phyloP scores from a whole-genome alignment of 345 rosid species.

The Citrus glauca region DNA sequence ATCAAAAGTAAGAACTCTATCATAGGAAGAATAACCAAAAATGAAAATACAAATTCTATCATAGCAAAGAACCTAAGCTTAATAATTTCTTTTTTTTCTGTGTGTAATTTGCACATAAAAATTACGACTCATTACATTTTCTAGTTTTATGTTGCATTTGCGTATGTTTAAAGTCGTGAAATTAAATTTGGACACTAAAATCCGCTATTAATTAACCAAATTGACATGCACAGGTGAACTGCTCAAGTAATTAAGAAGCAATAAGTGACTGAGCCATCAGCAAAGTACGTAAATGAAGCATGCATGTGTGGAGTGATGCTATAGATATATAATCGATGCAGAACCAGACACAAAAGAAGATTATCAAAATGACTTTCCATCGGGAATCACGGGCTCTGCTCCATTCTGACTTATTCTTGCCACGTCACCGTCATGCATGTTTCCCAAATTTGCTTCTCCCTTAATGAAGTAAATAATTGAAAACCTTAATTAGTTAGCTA shows the following conservation, averaged over 20 bases:
- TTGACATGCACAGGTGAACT: background rate
- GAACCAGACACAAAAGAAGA: conserved; percentile 20
- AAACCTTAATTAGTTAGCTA: background rate
- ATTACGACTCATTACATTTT: too few species aligned
- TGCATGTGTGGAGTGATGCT: conserved; percentile 21
- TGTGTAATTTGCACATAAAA: too few species aligned
- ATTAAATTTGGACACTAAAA: background rate
- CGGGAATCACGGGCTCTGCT: conserved; percentile 38
- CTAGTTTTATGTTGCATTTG: background rate
- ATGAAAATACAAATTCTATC: too few species aligned
- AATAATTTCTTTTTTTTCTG: too few species aligned
- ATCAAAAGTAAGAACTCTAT: background rate
- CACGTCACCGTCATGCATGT: background rate
- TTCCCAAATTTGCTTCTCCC: background rate
- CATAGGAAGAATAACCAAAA: too few species aligned
- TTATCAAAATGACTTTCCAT: conserved; percentile 22
- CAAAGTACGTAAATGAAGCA: background rate
- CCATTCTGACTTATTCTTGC: background rate
- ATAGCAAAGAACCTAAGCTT: too few species aligned
- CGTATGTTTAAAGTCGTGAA: background rate
- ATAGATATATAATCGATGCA: conserved; percentile 5
- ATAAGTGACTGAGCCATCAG: background rate
- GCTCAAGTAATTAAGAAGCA: background rate
- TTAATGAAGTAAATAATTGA: background rate
- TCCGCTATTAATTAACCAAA: background rate